phyloP scores from a whole-genome alignment of 257 asterid species.

The Solanum piurae region DNA sequence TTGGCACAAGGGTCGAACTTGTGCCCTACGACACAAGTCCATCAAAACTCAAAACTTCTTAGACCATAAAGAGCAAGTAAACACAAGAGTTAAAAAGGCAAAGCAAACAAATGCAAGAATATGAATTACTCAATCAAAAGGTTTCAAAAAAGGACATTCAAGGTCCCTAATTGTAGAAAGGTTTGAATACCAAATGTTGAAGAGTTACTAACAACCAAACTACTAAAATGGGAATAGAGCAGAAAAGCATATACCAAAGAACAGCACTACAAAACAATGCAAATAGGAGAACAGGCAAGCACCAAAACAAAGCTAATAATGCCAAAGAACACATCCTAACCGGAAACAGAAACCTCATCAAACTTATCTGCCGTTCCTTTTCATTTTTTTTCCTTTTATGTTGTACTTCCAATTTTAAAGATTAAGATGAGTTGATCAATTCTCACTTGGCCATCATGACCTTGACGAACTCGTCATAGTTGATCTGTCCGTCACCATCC shows the following conservation, averaged over 20 bases:
- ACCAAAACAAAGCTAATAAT: not conserved
- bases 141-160: not conserved
- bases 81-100: not conserved
- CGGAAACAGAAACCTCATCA: not conserved
- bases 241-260: not conserved
- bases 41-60: not conserved
- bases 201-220: not conserved
- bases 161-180: not conserved
- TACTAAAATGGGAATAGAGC: not conserved
- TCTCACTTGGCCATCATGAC: conserved; percentile 7
- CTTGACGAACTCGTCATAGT: conserved; percentile 2
- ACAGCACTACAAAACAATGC: not conserved
- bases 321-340: not conserved
- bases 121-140: not conserved
- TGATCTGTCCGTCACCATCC: not conserved
- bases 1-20: not conserved
- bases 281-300: not conserved
- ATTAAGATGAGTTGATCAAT: not conserved
- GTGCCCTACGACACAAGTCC: not conserved
- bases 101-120: not conserved
- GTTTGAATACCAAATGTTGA: not conserved
- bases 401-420: not conserved
- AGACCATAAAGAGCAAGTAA: not conserved
- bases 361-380: not conserved
- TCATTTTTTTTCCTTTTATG: not conserved